Conservation (phyloP, 169 alveolate species). For the Cryptosporidium meleagridis region DNA sequence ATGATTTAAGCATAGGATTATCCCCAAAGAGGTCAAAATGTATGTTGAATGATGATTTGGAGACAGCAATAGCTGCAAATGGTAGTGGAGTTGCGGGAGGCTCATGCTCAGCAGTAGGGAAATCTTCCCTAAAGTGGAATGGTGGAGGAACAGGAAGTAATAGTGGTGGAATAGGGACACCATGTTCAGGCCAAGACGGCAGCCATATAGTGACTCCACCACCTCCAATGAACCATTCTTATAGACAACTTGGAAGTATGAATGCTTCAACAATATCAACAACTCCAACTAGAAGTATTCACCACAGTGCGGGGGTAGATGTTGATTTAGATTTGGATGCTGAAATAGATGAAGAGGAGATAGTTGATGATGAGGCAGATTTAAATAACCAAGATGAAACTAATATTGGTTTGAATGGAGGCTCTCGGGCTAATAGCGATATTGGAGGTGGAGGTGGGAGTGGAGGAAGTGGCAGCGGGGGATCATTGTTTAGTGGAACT, state of each 20-base stretch:
- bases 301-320: conserved; percentile 10
- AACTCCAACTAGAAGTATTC: conserved; percentile 30
- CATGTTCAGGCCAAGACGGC: conserved; percentile 12
- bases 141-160: background rate
- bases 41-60: conserved; percentile 4
- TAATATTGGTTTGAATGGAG: background rate
- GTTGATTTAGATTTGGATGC: conserved; percentile 52
- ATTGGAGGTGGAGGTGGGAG: background rate
- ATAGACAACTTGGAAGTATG: conserved; percentile 13
- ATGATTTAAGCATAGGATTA: conserved; percentile 12
- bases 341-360: conserved; percentile 35
- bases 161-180: background rate
- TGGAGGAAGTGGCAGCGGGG: background rate
- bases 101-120: background rate
- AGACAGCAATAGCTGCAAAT: background rate
- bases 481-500: conserved; percentile 21
- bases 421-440: background rate
- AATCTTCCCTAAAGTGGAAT: conserved; percentile 35
- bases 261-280: conserved; percentile 33
- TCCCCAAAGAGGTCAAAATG: conserved; percentile 55
- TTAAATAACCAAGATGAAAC: background rate
- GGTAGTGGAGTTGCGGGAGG: background rate
- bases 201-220: conserved; percentile 59
- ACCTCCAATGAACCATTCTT: conserved; percentile 57
- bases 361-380: conserved; percentile 51